A percentile compares a stretch with the other conserved stretches of the same genome.
phyloP scores from a whole-genome alignment of 306 rosid species.

The Psophocarpus tetragonolobus region DNA sequence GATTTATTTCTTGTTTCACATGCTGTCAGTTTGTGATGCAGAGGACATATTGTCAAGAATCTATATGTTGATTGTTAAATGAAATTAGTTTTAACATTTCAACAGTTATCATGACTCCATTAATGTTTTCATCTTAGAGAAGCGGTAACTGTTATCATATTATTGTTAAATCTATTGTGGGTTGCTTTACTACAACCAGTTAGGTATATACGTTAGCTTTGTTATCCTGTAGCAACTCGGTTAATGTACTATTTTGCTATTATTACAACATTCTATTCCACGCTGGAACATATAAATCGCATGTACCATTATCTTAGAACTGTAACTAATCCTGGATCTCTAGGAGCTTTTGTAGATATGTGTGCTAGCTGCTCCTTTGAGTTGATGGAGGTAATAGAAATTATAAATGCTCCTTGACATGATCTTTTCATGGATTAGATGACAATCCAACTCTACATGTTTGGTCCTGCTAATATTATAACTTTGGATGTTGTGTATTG shows the following conservation, averaged over 20 bases:
- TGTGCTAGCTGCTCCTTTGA: neutral
- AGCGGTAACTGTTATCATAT: neutral
- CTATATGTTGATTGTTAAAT: neutral
- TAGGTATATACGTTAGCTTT: neutral
- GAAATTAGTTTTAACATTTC: neutral
- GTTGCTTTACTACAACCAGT: neutral
- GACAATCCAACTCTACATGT: neutral
- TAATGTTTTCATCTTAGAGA: neutral
- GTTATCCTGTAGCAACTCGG: neutral
- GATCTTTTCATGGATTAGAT: neutral
- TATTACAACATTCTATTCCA: neutral
- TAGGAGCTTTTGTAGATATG: neutral
- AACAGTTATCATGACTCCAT: constrained; percentile 4
- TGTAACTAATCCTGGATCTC: neutral
- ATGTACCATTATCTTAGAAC: neutral
- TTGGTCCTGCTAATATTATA: neutral
- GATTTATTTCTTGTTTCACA: constrained; percentile 8
- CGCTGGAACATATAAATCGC: neutral
- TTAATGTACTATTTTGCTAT: neutral
- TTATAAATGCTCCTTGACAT: neutral
- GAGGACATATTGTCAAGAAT: neutral
- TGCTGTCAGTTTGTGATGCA: neutral
- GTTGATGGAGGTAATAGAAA: constrained; percentile 1
- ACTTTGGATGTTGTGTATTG: neutral
- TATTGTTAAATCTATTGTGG: neutral